These are phyloP conservation scores for Dentiscutata heterogama DNA, from an alignment of 371 early-diverging fungal genomes.

Conservation along the genomic window DNA sequence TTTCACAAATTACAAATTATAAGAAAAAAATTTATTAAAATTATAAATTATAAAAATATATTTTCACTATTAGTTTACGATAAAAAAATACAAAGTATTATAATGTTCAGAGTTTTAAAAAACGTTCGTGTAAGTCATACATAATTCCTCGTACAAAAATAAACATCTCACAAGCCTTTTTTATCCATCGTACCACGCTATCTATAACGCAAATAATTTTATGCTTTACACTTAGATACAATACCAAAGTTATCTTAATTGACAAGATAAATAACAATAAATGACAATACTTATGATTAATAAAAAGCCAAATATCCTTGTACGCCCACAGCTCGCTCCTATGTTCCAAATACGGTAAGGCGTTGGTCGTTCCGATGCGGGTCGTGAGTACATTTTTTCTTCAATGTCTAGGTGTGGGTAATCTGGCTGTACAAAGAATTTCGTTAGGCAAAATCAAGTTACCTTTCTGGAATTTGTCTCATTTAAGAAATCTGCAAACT, in stretches of 20 bases:
- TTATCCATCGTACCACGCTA: not conserved
- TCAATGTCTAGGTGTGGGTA: not conserved
- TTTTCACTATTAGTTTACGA: not conserved
- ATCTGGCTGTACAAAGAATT: not conserved
- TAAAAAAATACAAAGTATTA: not conserved
- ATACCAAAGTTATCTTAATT: not conserved
- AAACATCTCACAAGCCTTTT: not conserved
- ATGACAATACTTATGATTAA: not conserved
- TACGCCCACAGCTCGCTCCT: not conserved
- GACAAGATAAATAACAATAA: not conserved
- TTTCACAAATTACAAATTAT: not conserved
- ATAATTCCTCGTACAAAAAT: not conserved
- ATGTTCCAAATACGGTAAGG: constrained; percentile 2
- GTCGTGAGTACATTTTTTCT: constrained; percentile 1
- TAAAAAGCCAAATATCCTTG: constrained; percentile 11
- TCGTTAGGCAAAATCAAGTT: too few relatives aligned
- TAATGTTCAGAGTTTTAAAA: not conserved
- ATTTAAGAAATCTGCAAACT: too few relatives aligned
- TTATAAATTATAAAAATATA: not conserved
- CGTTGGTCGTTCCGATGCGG: constrained; percentile 2
- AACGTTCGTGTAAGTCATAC: constrained; percentile 12
- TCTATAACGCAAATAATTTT: not conserved
- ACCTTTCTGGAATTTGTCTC: too few relatives aligned
- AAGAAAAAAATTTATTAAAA: not conserved
- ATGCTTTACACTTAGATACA: not conserved